These are phyloP conservation scores for Purpureocillium takamizusanense DNA, from an alignment of 2,329 filamentous ascomycete species.

Conservation along the genomic window DNA sequence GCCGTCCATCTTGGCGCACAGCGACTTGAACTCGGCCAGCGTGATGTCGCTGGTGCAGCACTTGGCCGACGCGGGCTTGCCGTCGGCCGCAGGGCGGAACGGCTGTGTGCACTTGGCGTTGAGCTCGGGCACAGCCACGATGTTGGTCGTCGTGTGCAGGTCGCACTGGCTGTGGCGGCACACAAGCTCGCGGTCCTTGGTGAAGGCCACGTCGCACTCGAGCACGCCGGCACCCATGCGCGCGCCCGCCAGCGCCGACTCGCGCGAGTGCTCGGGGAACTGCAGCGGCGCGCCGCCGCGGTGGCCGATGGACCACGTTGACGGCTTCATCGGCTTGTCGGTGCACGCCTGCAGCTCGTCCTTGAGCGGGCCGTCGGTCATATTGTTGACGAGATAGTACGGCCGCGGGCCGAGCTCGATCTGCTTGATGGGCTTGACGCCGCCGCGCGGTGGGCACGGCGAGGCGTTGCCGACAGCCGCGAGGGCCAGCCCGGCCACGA, in stretches of 20 bases:
- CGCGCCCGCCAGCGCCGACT: constrained; percentile 52
- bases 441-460: constrained; percentile 4
- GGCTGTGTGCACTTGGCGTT: constrained; percentile 54
- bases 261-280: constrained; percentile 54
- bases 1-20: constrained; percentile 65
- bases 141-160: constrained; percentile 60
- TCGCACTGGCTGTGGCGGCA: constrained; percentile 62
- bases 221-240: constrained; percentile 59
- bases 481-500: constrained; percentile 20
- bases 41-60: constrained; percentile 69
- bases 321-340: constrained; percentile 40
- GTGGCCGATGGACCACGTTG: constrained; percentile 51
- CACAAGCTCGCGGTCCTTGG: constrained; percentile 54
- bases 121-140: constrained; percentile 51
- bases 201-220: constrained; percentile 62
- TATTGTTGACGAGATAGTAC: constrained; percentile 54
- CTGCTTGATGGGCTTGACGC: constrained; percentile 27
- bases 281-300: constrained; percentile 53
- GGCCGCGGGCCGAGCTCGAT: constrained; percentile 56
- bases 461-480: constrained; percentile 18
- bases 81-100: constrained; percentile 46
- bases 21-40: constrained; percentile 54
- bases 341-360: constrained; percentile 48
- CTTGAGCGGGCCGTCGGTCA: constrained; percentile 53
- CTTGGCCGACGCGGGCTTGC: constrained; percentile 44